Percentiles rank a stretch among this genome's conserved stretches.
Evolutionary conservation across 2,329 filamentous ascomycete genomes (phyloP).

Genomic region (Plenodomus biglobosus): DNA sequence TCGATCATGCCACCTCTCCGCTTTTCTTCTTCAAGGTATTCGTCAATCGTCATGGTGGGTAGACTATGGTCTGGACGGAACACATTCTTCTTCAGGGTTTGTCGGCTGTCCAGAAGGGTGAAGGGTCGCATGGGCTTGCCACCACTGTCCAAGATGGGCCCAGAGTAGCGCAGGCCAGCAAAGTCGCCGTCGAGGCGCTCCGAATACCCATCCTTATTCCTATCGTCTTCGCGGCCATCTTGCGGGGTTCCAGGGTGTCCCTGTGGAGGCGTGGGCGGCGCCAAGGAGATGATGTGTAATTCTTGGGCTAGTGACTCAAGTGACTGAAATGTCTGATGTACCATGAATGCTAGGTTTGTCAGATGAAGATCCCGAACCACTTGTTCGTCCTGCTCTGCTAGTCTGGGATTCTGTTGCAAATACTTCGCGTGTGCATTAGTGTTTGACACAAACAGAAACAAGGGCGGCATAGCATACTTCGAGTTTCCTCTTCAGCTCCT

Average conservation of each 20-base stretch:
- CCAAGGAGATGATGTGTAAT: conserved; percentile 75
- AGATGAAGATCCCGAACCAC: conserved; percentile 77
- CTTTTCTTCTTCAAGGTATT: conserved; percentile 92
- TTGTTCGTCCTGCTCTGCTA: conserved; percentile 77
- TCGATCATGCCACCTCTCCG: conserved; percentile 85
- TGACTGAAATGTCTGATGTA: conserved; percentile 79
- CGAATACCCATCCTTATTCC: conserved; percentile 60
- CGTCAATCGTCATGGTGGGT: conserved; percentile 96
- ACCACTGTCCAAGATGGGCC: conserved; percentile 73
- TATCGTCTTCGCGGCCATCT: conserved; percentile 52
- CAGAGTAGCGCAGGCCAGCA: conserved; percentile 52
- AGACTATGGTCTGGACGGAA: conserved; percentile 91
- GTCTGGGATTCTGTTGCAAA: conserved; percentile 59
- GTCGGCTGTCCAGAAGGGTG: conserved; percentile 75
- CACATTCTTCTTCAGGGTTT: conserved; percentile 75
- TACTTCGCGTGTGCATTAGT: conserved; percentile 50
- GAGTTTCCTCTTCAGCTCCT: conserved; percentile 79
- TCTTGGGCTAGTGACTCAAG: conserved; percentile 88
- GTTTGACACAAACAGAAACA: conserved; percentile 12
- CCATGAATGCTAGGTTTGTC: conserved; percentile 70
- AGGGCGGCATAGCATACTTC: conserved; percentile 54
- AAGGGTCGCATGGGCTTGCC: conserved; percentile 91
- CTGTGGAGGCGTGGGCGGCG: conserved; percentile 58
- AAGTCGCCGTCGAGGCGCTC: conserved; percentile 69
- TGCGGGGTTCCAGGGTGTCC: conserved; percentile 40